A percentile compares a stretch with the other conserved stretches of the same genome.
phyloP scores from a whole-genome alignment of 306 rosid species.

The Chamaecrista fasciculata region DNA sequence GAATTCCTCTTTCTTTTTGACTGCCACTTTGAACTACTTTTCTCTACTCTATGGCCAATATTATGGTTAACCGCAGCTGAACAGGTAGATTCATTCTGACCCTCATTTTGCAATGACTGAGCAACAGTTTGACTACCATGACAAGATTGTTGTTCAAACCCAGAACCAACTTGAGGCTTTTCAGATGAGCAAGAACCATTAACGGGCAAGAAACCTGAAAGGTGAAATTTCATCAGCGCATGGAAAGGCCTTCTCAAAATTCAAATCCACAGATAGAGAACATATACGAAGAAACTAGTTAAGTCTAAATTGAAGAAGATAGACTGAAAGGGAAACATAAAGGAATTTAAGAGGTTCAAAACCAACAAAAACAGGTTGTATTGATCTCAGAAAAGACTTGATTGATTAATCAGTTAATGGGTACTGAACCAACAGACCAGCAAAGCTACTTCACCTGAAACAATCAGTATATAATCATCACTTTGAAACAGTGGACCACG shows the following conservation, averaged over 20 bases:
- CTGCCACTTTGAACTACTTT: constrained; percentile 75
- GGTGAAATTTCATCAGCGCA: constrained; percentile 27
- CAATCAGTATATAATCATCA: neutral
- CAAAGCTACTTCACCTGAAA: constrained; percentile 7
- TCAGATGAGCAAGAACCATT: constrained; percentile 40
- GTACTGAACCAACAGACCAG: neutral
- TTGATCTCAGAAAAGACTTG: neutral
- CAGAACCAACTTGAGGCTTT: constrained; percentile 42
- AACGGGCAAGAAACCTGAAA: constrained; percentile 42
- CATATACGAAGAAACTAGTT: neutral
- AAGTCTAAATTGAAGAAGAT: constrained; percentile 15
- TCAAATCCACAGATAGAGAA: neutral
- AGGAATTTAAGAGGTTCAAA: neutral
- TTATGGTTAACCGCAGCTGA: constrained; percentile 35
- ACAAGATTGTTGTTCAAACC: constrained; percentile 43
- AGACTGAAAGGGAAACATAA: neutral
- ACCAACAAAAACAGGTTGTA: no score
- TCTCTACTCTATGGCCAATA: constrained; percentile 43
- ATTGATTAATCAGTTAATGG: neutral
- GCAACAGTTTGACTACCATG: constrained; percentile 47
- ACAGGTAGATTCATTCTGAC: constrained; percentile 43
- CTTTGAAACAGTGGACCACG: neutral
- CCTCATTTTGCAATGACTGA: constrained; percentile 39
- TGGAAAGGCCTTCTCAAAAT: neutral
- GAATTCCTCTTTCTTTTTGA: constrained; percentile 76